A percentile compares a stretch with the other conserved stretches of the same genome.
phyloP scores from a whole-genome alignment of 345 rosid genomes.

The Syzygium aromaticum region DNA sequence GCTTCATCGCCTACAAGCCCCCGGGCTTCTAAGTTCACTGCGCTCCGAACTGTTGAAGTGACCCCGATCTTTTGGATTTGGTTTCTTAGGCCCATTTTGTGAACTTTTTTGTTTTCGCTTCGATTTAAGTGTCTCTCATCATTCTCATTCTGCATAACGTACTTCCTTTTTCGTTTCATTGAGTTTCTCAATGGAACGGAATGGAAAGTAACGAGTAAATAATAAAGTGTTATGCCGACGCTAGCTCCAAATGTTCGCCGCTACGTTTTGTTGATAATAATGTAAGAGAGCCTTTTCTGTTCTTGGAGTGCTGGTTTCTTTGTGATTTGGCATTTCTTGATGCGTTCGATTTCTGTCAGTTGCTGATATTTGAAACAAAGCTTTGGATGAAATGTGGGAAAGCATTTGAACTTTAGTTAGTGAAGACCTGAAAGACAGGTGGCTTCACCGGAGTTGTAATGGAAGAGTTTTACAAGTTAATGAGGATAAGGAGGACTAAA shows the following conservation, averaged over 20 bases:
- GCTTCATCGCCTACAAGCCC: constrained; percentile 52
- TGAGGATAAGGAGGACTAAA: background rate
- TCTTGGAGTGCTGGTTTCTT: background rate
- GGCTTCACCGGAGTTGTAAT: background rate
- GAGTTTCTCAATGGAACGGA: background rate
- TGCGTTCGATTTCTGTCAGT: background rate
- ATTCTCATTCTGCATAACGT: background rate
- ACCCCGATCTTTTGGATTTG: background rate
- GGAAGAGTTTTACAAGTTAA: background rate
- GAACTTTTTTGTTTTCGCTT: background rate
- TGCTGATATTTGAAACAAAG: background rate
- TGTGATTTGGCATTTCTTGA: background rate
- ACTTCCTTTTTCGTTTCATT: background rate
- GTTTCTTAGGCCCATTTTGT: background rate
- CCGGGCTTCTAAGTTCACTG: background rate
- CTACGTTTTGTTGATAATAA: background rate
- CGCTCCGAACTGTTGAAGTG: background rate
- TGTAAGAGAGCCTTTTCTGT: background rate
- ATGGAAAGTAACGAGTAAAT: background rate
- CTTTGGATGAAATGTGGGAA: background rate
- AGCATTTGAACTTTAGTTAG: too few species aligned
- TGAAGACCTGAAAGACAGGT: background rate
- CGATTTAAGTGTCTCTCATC: background rate
- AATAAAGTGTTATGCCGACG: background rate
- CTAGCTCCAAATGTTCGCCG: background rate